Evolutionary conservation across 2,329 filamentous ascomycete genomes (phyloP).

Genomic region (Fusarium mexicanum): DNA sequence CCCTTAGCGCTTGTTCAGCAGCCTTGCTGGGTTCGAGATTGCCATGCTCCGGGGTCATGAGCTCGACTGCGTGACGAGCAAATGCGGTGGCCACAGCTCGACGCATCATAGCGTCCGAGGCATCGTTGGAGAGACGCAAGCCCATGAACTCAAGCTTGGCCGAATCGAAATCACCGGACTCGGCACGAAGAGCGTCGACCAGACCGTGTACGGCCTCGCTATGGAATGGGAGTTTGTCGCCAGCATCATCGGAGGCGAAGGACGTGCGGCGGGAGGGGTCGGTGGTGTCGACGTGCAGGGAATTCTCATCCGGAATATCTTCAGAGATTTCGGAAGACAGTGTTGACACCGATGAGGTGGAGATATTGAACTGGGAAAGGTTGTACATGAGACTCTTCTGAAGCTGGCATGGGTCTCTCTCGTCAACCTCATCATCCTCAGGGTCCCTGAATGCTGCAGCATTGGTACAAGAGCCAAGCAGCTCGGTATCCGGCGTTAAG

Average conservation of each 20-base stretch:
- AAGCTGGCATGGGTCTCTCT: conserved; percentile 61
- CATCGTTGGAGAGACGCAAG: conserved; percentile 89
- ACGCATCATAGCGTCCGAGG: conserved; percentile 88
- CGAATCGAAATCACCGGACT: conserved; percentile 80
- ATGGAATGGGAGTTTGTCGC: conserved; percentile 72
- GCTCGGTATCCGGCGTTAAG: conserved; percentile 52
- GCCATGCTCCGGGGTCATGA: conserved; percentile 63
- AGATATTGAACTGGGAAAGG: conserved; percentile 62
- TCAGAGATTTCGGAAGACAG: conserved; percentile 72
- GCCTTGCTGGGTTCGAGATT: conserved; percentile 70
- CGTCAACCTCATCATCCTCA: conserved; percentile 60
- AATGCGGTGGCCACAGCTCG: conserved; percentile 87
- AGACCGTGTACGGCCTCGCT: conserved; percentile 86
- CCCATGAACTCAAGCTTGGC: conserved; percentile 91
- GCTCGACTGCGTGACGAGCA: conserved; percentile 79
- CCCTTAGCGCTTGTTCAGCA: conserved; percentile 68
- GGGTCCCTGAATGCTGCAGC: conserved; percentile 59
- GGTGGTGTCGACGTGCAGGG: conserved; percentile 52
- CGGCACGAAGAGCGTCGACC: conserved; percentile 83
- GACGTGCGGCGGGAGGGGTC: conserved; percentile 74
- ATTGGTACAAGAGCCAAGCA: conserved; percentile 62
- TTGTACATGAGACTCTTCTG: conserved; percentile 66
- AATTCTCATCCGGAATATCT: conserved; percentile 73
- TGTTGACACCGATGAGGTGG: conserved; percentile 65
- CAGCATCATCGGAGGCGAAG: conserved; percentile 77